These are phyloP conservation scores for Erodium texanum DNA, from an alignment of 441 rosid species.

Conservation along the genomic window DNA sequence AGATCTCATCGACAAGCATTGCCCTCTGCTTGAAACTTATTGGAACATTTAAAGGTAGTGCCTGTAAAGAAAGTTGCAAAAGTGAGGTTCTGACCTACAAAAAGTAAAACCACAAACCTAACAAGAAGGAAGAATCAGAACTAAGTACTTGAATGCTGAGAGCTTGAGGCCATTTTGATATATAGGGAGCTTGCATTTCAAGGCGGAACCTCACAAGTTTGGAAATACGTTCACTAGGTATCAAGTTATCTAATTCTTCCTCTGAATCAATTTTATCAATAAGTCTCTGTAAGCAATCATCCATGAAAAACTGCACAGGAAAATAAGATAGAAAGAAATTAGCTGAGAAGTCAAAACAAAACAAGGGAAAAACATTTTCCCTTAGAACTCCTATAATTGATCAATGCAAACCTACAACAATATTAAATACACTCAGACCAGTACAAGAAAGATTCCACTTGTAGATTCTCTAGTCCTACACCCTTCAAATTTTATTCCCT, in stretches of 20 bases:
- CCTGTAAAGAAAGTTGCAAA: conserved; percentile 30
- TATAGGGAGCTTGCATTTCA: conserved; percentile 81
- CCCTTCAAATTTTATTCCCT: neutral
- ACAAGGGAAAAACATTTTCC: neutral
- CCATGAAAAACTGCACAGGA: conserved; percentile 71
- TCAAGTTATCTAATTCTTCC: conserved; percentile 40
- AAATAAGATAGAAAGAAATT: conserved; percentile 3
- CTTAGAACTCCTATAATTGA: neutral
- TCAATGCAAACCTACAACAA: neutral
- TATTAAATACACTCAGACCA: neutral
- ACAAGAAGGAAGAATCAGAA: conserved; percentile 7
- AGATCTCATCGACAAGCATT: conserved; percentile 71
- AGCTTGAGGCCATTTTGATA: conserved; percentile 94
- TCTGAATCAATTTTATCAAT: conserved; percentile 62
- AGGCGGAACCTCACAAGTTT: conserved; percentile 63
- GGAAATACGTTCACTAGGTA: conserved; percentile 56
- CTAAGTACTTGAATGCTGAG: conserved; percentile 64
- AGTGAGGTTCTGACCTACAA: neutral
- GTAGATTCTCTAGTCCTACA: neutral
- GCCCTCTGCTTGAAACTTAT: conserved; percentile 85
- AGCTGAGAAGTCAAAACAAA: neutral
- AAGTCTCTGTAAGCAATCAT: conserved; percentile 68
- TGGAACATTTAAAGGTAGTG: conserved; percentile 67
- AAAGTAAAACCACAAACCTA: neutral
- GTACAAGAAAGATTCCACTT: neutral